A percentile compares a stretch with the other conserved stretches of the same genome.
phyloP scores from a whole-genome alignment of 2,329 filamentous ascomycete genomes.

The Phialemonium atrogriseum region DNA sequence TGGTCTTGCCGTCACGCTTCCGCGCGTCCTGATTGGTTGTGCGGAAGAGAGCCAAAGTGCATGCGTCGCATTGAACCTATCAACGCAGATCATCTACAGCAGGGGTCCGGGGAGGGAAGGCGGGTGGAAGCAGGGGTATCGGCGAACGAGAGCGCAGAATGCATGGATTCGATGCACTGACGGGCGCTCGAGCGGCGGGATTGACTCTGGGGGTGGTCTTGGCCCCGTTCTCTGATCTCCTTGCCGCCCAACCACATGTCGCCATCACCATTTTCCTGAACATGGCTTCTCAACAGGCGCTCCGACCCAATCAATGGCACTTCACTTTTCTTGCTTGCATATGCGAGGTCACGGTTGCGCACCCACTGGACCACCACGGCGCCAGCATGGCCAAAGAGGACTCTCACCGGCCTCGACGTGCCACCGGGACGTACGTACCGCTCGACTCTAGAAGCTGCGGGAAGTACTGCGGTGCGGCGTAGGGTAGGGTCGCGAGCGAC shows the following conservation, averaged over 20 bases:
- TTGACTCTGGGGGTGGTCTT: background rate
- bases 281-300: slow-evolving; percentile 1
- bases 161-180: slow-evolving; percentile 7
- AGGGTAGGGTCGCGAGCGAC: too few relatives aligned
- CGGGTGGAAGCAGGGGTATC: slow-evolving; percentile 10
- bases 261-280: slow-evolving; percentile 2
- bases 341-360: slow-evolving; percentile 3
- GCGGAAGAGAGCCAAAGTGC: slow-evolving; percentile 6
- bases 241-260: slow-evolving; percentile 17
- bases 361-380: slow-evolving; percentile 4
- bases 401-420: too few relatives aligned
- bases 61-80: slow-evolving; percentile 5
- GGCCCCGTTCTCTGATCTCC: background rate
- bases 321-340: slow-evolving; percentile 2
- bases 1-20: slow-evolving; percentile 12
- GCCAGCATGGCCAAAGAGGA: slow-evolving; percentile 3
- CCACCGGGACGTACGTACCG: too few relatives aligned
- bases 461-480: too few relatives aligned
- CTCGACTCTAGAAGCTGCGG: too few relatives aligned
- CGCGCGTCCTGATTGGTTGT: slow-evolving; percentile 12
- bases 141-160: slow-evolving; percentile 3
- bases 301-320: slow-evolving; percentile 1
- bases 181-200: slow-evolving; percentile 1
- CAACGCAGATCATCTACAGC: slow-evolving; percentile 13
- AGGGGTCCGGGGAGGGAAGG: slow-evolving; percentile 10